Percentiles rank a stretch among this genome's conserved stretches.
Conservation (phyloP, 768 basidiomycete species). For the Suillus variegatus region DNA sequence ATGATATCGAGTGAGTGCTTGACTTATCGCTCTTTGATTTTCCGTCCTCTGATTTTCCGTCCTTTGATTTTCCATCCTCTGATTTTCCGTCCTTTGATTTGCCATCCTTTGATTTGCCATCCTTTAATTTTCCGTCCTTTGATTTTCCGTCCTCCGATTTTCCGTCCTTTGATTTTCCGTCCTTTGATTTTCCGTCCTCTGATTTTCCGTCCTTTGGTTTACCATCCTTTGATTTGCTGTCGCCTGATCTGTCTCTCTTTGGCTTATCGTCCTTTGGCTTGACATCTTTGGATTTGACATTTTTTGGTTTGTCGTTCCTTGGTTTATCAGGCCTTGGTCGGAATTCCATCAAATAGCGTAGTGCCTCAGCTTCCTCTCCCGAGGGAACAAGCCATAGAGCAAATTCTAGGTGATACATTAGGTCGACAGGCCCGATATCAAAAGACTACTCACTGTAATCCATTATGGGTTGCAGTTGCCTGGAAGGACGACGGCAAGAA, state of each 20-base stretch:
- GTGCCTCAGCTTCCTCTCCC: background rate
- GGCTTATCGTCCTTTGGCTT: background rate
- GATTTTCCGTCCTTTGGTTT: background rate
- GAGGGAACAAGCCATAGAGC: conserved; percentile 5
- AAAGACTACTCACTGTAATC: background rate
- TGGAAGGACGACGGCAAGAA: background rate
- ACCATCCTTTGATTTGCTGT: background rate
- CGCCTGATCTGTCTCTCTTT: background rate
- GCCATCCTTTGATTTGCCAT: no score
- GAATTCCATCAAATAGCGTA: background rate
- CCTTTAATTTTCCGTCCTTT: no score
- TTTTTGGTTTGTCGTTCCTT: background rate
- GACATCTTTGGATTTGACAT: background rate
- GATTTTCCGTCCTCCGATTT: background rate
- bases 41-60: no score
- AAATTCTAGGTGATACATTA: background rate
- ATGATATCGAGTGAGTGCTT: background rate
- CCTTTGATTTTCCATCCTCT: no score
- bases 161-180: background rate
- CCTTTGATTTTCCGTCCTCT: background rate
- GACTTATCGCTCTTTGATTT: background rate
- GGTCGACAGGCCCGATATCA: no score
- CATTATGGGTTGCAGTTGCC: background rate
- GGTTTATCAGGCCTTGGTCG: background rate
- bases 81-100: no score